phyloP scores from a whole-genome alignment of 805 yeast species.

The Blastobotrys americana region DNA sequence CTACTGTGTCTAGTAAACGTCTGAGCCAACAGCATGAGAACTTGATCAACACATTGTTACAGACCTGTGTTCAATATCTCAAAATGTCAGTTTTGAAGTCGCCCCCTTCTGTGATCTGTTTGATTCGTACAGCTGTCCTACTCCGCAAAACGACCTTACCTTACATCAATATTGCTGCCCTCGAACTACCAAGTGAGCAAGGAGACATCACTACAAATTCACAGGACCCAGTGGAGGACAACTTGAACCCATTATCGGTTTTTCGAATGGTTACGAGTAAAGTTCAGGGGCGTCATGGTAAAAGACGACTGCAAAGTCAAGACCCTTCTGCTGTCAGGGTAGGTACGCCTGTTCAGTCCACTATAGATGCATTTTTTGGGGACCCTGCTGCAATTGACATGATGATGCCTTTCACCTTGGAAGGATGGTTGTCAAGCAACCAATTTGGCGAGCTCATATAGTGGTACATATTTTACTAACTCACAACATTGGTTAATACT shows the following conservation, averaged over 20 bases:
- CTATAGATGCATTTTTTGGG: background rate
- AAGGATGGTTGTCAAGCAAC: background rate
- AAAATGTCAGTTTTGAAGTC: background rate
- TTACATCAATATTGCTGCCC: background rate
- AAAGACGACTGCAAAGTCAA: background rate
- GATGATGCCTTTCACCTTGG: background rate
- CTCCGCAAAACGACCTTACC: background rate
- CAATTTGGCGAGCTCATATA: background rate
- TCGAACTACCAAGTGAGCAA: background rate
- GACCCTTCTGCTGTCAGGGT: background rate
- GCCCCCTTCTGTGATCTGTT: background rate
- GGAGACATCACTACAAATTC: background rate
- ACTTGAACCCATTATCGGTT: slow-evolving; percentile 3
- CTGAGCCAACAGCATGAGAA: background rate
- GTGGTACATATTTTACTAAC: no score
- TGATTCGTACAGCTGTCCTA: background rate
- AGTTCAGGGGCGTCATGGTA: background rate
- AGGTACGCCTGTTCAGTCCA: background rate
- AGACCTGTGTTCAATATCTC: background rate
- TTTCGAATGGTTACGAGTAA: background rate
- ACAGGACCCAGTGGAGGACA: slow-evolving; percentile 1
- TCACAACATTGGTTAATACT: no score
- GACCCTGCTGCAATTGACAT: background rate
- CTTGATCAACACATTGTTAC: background rate
- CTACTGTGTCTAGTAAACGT: background rate